Conservation (phyloP, 2,329 filamentous ascomycete species). For the Fusarium praegraminearum region DNA sequence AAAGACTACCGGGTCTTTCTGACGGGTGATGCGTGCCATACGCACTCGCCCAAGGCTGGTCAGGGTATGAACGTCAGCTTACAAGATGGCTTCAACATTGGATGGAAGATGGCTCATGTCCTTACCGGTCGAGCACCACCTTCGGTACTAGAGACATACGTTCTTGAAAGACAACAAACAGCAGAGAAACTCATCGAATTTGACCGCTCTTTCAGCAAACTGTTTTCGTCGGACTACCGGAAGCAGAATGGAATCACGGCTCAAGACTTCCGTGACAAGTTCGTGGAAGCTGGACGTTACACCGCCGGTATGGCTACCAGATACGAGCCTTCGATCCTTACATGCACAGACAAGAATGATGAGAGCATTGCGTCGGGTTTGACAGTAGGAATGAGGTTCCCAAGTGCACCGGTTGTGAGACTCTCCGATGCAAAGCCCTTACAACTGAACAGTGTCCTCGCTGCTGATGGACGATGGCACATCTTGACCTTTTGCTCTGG, state of each 20-base stretch:
- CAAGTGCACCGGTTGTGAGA: slow-evolving; percentile 28
- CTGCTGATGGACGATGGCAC: slow-evolving; percentile 41
- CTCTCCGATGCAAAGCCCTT: slow-evolving; percentile 40
- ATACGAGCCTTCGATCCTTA: slow-evolving; percentile 22
- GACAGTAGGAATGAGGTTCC: slow-evolving; percentile 36
- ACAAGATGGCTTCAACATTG: slow-evolving; percentile 69
- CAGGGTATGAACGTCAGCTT: slow-evolving; percentile 80
- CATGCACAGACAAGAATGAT: not conserved
- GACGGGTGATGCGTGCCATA: slow-evolving; percentile 71
- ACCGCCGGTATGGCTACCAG: slow-evolving; percentile 36
- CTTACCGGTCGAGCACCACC: slow-evolving; percentile 46
- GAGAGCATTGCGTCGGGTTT: slow-evolving; percentile 2
- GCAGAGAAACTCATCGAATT: slow-evolving; percentile 61
- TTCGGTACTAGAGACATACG: slow-evolving; percentile 60
- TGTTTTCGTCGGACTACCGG: slow-evolving; percentile 38
- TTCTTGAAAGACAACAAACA: slow-evolving; percentile 62
- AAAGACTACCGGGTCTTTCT: slow-evolving; percentile 72
- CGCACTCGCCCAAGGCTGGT: slow-evolving; percentile 69
- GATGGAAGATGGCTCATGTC: slow-evolving; percentile 66
- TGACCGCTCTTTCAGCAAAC: slow-evolving; percentile 51
- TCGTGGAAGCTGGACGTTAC: slow-evolving; percentile 38
- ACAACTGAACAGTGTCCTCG: slow-evolving; percentile 23
- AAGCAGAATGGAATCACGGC: slow-evolving; percentile 15
- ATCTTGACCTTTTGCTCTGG: slow-evolving; percentile 30
- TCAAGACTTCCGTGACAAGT: slow-evolving; percentile 34